Conservation (phyloP, 176 grass and related monocot genomes). For the Guadua angustifolia region DNA sequence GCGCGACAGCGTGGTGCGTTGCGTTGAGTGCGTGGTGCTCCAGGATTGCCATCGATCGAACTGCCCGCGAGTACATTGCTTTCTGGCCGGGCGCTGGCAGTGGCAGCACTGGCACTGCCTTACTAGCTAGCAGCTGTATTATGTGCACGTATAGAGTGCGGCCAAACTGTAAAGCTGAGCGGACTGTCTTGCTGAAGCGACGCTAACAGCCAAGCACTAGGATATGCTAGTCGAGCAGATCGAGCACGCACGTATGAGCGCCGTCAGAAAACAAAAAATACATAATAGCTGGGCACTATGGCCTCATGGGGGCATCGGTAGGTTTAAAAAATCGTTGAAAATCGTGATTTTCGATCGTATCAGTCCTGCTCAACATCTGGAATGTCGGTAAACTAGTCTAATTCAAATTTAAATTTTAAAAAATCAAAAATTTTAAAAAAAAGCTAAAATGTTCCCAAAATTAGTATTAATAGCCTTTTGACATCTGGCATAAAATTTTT, state of each 20-base stretch:
- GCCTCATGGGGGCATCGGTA: neutral
- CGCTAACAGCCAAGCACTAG: neutral
- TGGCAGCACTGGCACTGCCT: neutral
- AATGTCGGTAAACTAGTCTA: too few species aligned
- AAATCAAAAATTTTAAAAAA: too few species aligned
- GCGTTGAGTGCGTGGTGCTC: neutral
- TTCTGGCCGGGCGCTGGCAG: neutral
- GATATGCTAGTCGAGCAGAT: neutral
- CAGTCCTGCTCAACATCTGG: too few species aligned
- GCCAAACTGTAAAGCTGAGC: neutral
- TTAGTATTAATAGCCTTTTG: too few species aligned
- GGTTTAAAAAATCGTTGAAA: too few species aligned
- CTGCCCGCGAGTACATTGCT: neutral
- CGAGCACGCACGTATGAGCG: neutral
- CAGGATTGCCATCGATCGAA: neutral
- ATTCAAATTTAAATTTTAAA: too few species aligned
- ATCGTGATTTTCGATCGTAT: too few species aligned
- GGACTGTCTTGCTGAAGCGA: neutral
- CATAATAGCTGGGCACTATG: neutral
- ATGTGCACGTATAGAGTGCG: neutral
- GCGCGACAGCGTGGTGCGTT: neutral
- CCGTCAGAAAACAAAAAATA: neutral
- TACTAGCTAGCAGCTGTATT: neutral
- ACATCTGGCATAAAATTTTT: too few species aligned
- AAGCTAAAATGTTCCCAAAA: too few species aligned